These are phyloP conservation scores for Bryopsis sp. DNA, from an alignment of 139 green algal genomes.

Conservation along the genomic window DNA sequence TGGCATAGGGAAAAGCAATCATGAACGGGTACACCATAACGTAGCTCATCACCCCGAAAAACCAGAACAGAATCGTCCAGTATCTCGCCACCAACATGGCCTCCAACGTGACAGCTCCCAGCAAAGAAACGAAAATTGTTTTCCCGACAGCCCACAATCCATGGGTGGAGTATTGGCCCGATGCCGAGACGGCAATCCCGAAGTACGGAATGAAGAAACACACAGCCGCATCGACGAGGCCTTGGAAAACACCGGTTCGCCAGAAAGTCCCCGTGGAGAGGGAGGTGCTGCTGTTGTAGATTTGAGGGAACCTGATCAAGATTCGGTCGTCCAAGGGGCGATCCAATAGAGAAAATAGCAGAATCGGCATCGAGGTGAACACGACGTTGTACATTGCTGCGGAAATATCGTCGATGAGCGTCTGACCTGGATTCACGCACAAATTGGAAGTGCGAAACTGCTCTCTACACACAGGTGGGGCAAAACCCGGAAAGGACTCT, in stretches of 20 bases:
- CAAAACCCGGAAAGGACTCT: background rate
- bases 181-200: conserved; percentile 18
- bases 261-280: conserved; percentile 46
- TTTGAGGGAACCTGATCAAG: conserved; percentile 22
- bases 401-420: conserved; percentile 34
- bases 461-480: background rate
- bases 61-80: conserved; percentile 52
- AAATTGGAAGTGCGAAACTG: background rate
- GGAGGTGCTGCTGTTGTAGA: conserved; percentile 38
- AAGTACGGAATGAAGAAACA: conserved; percentile 59
- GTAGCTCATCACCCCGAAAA: conserved; percentile 48
- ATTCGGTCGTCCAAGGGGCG: background rate
- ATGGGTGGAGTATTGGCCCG: conserved; percentile 6
- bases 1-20: conserved; percentile 43
- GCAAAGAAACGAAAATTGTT: conserved; percentile 39
- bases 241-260: conserved; percentile 41
- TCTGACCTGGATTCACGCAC: conserved; percentile 8
- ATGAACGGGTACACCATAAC: conserved; percentile 52
- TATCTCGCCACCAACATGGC: conserved; percentile 49
- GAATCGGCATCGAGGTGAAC: conserved; percentile 36
- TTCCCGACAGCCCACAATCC: conserved; percentile 33
- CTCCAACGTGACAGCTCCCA: conserved; percentile 54
- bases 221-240: conserved; percentile 32
- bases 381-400: conserved; percentile 44
- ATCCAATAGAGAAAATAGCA: conserved; percentile 37